Evolutionary conservation across 306 rosid genomes (phyloP), one percentile per base, ranked within the genome.

Genomic region (Cucurbita ficifolia): DNA sequence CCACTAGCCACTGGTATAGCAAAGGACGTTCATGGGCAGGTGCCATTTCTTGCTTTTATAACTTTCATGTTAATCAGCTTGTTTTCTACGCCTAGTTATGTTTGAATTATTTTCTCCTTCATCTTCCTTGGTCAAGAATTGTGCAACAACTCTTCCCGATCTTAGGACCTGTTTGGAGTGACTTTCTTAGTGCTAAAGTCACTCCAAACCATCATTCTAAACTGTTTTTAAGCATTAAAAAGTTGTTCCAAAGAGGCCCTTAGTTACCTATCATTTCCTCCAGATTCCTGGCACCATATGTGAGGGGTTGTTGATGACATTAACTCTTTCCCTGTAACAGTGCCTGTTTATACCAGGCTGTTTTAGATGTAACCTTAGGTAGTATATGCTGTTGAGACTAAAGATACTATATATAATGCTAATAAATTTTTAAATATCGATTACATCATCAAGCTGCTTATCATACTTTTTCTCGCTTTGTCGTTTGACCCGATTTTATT

Each of bases 21-120:
- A 54, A 86, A 87, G 81, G 99, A 94, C 69, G 99, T 91, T 84
- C 97, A 94, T 80, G 99, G 99, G 64, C 99, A 94, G 99, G 97
- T 94, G n/a, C 45, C 17, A 13, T 75, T 71, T 75, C 52, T 75
- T 60, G 39, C 16, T 62, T 62, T 53, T 5, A 5, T 40, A 48
- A 24, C 2, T 43, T 75, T 5, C 46, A 45, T 3, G 39, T 21
- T 45, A 24, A 40, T 19, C 2, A 10, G 18, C 40, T 63, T 21
- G 29, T 40, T 40, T 40, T n/a, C 2, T n/a, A n/a, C 51, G 1
- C 29, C 14, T 39, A 9, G 1, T 63, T 63, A 63, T 8, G 49
- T 63, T 39, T 39, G 33, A 18, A 40, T 17, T 62, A n/a, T 18
- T 63, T 19, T 19, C 35, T 35, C 3, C 70, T 39, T 10, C 24